phyloP scores from a whole-genome alignment of 2,329 filamentous ascomycete species.

The Tricladium varicosporioides region DNA sequence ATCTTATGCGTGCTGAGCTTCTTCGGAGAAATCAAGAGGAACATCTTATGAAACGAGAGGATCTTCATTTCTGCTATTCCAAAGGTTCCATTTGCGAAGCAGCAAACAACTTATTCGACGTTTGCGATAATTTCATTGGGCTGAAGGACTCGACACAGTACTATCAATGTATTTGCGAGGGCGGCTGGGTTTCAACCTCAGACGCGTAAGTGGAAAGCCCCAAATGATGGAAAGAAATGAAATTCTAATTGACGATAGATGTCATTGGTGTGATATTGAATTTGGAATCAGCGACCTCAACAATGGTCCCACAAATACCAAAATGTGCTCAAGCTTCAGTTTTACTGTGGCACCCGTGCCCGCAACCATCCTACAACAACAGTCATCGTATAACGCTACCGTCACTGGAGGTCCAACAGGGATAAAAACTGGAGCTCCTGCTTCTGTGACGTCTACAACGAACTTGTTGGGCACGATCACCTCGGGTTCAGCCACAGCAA shows the following conservation, averaged over 20 bases:
- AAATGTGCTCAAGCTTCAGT: neutral
- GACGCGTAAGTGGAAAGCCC: slow-evolving; percentile 6
- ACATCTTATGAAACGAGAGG: neutral
- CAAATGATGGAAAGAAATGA: neutral
- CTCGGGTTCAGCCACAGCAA: too few relatives aligned
- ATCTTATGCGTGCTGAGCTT: neutral
- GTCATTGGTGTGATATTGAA: slow-evolving; percentile 13
- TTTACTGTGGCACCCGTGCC: neutral
- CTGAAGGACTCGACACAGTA: slow-evolving; percentile 9
- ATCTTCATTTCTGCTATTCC: slow-evolving; percentile 9
- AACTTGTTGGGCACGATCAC: too few relatives aligned
- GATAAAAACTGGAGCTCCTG: too few relatives aligned
- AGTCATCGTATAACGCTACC: too few relatives aligned
- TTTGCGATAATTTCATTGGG: slow-evolving; percentile 8
- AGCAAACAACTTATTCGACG: slow-evolving; percentile 3
- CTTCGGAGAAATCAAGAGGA: neutral
- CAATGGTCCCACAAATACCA: neutral
- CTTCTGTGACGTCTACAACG: too few relatives aligned
- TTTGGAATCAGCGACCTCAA: slow-evolving; percentile 1
- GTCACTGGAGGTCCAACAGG: too few relatives aligned
- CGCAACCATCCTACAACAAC: neutral
- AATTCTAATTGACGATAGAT: neutral
- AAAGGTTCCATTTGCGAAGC: slow-evolving; percentile 8
- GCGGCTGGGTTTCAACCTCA: slow-evolving; percentile 9
- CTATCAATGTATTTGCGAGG: slow-evolving; percentile 15